A percentile compares a stretch with the other conserved stretches of the same genome.
These are phyloP conservation scores for Thelephora terrestris DNA, from an alignment of 1,284 basidiomycete genomes.

Conservation along the genomic window DNA sequence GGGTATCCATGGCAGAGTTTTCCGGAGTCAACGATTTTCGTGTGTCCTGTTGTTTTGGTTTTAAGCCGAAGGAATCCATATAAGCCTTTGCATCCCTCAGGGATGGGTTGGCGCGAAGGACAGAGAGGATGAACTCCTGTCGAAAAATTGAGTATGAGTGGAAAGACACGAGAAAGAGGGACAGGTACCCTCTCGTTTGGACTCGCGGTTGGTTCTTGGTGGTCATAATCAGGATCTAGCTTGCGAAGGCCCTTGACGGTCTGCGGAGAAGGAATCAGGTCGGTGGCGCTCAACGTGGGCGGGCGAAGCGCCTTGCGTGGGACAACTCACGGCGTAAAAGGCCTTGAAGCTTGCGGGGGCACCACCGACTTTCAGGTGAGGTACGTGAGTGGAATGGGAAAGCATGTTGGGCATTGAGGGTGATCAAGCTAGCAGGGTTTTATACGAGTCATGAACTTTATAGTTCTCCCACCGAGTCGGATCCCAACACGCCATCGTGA, in stretches of 20 bases:
- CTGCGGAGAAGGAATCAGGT: constrained; percentile 22
- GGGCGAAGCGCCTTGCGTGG: background rate
- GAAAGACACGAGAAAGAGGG: background rate
- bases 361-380: background rate
- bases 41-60: constrained; percentile 4
- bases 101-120: constrained; percentile 90
- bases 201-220: constrained; percentile 33
- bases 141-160: constrained; percentile 7
- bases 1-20: constrained; percentile 2
- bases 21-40: background rate
- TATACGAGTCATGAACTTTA: too few relatives aligned
- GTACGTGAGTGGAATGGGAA: background rate
- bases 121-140: constrained; percentile 94
- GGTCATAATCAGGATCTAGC: constrained; percentile 12
- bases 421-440: too few relatives aligned
- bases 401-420: too few relatives aligned
- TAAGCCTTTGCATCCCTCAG: constrained; percentile 85
- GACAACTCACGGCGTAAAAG: constrained; percentile 47
- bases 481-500: too few relatives aligned
- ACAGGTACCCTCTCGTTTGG: constrained; percentile 39
- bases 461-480: too few relatives aligned
- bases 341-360: constrained; percentile 35
- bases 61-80: constrained; percentile 75
- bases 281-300: constrained; percentile 3
- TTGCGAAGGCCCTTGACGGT: constrained; percentile 39